Percentiles rank a stretch among this genome's conserved stretches.
Evolutionary conservation across 2,329 filamentous ascomycete species (phyloP).

Genomic region (Penicillium sp.): DNA sequence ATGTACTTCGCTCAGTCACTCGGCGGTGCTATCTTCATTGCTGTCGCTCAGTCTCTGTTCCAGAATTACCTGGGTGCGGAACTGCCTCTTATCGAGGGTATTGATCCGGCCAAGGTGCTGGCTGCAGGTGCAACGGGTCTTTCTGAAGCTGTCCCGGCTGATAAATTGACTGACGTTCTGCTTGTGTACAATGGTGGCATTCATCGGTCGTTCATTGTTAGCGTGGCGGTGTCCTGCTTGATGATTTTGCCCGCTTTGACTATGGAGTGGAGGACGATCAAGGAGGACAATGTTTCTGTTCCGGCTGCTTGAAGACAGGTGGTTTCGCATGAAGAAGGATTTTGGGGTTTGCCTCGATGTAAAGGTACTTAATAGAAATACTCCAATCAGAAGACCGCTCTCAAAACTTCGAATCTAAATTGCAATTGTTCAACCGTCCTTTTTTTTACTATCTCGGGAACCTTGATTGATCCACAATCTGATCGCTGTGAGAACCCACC

Average conservation of each 20-base stretch:
- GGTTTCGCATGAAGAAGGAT: not conserved
- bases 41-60: conserved; percentile 22
- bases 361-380: not conserved
- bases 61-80: conserved; percentile 15
- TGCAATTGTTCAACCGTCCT: too few relatives aligned
- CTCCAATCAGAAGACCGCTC: not conserved
- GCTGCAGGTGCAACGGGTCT: conserved; percentile 17
- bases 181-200: conserved; percentile 19
- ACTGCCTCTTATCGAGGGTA: conserved; percentile 13
- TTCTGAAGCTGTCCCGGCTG: conserved; percentile 6
- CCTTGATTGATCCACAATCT: too few relatives aligned
- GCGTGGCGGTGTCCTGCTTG: conserved; percentile 8
- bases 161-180: conserved; percentile 16
- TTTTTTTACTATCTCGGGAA: too few relatives aligned
- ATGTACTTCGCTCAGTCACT: conserved; percentile 24
- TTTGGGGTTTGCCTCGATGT: not conserved
- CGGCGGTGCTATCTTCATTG: conserved; percentile 21
- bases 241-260: conserved; percentile 2
- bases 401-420: too few relatives aligned
- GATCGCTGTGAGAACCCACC: too few relatives aligned
- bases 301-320: not conserved
- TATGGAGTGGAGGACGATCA: conserved; percentile 6
- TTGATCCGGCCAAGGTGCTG: conserved; percentile 12
- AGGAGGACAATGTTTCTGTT: not conserved
- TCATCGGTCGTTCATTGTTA: conserved; percentile 16